Conservation (phyloP, 1,139 yeast species). For the Lodderomyces margitis region DNA sequence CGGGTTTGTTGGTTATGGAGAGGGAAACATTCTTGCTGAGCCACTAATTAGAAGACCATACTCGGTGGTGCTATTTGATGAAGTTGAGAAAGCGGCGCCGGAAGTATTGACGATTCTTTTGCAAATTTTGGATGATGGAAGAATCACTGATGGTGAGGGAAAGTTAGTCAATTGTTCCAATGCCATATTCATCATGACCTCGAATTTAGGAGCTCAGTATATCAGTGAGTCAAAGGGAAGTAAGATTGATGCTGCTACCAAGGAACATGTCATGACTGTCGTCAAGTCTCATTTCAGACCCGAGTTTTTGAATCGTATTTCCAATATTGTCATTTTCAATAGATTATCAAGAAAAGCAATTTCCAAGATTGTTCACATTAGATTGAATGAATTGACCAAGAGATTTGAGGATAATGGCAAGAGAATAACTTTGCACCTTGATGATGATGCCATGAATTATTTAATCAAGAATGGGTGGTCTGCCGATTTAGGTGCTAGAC, state of each 20-base stretch:
- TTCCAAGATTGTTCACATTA: constrained; percentile 82
- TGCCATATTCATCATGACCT: constrained; percentile 92
- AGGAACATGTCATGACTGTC: constrained; percentile 75
- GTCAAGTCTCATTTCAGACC: constrained; percentile 95
- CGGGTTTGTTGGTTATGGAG: constrained; percentile 97
- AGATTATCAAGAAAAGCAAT: constrained; percentile 89
- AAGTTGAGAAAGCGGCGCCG: constrained; percentile 99
- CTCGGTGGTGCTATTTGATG: constrained; percentile 92
- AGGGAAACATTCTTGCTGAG: constrained; percentile 94
- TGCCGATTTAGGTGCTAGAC: constrained; percentile 94
- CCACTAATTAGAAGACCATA: constrained; percentile 90
- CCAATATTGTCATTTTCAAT: constrained; percentile 90
- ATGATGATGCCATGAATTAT: constrained; percentile 75
- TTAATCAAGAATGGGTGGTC: constrained; percentile 85
- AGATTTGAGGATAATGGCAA: constrained; percentile 85
- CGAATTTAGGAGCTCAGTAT: constrained; percentile 93
- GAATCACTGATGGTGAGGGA: constrained; percentile 92
- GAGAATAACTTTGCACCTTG: constrained; percentile 64
- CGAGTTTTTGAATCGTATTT: constrained; percentile 93
- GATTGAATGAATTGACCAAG: constrained; percentile 79
- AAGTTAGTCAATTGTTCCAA: constrained; percentile 90
- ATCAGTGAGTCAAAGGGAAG: constrained; percentile 68
- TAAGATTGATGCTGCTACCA: constrained; percentile 64
- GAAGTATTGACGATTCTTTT: constrained; percentile 89
- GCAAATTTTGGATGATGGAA: constrained; percentile 94